Evolutionary conservation across 345 rosid species (phyloP).

Genomic region (Rhodomyrtus tomentosa): DNA sequence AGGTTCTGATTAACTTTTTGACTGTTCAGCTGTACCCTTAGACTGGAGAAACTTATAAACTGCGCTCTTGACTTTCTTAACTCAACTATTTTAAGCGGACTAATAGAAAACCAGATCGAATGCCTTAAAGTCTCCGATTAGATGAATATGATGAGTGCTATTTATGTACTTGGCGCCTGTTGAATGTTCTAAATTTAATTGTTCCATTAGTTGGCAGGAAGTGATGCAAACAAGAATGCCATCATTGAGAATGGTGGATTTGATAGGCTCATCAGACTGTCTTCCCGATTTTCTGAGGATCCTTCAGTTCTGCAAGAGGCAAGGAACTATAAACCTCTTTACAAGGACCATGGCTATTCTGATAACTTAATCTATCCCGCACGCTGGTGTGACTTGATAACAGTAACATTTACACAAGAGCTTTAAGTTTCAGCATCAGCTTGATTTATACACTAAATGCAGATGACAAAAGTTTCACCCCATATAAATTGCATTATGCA

Average conservation of each 20-base stretch:
- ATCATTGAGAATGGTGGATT: constrained; percentile 75
- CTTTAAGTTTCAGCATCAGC: neutral
- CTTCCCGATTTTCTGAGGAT: constrained; percentile 68
- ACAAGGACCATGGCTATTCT: neutral
- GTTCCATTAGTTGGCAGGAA: constrained; percentile 70
- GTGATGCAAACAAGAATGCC: constrained; percentile 73
- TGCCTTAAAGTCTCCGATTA: neutral
- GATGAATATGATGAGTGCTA: neutral
- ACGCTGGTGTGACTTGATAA: neutral
- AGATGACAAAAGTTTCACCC: neutral
- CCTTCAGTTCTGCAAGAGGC: constrained; percentile 87
- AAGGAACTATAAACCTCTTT: neutral
- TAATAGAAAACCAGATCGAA: neutral
- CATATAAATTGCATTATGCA: neutral
- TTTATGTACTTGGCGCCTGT: neutral
- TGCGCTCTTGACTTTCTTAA: neutral
- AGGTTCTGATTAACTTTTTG: neutral
- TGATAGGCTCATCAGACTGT: constrained; percentile 50
- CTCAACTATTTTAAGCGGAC: neutral
- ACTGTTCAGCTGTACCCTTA: neutral
- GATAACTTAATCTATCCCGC: neutral
- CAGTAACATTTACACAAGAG: neutral
- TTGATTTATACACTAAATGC: neutral
- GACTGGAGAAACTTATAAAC: neutral
- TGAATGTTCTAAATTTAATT: constrained; percentile 6